A percentile compares a stretch with the other conserved stretches of the same genome.
phyloP scores from a whole-genome alignment of 306 rosid genomes.

The Comarum palustre region DNA sequence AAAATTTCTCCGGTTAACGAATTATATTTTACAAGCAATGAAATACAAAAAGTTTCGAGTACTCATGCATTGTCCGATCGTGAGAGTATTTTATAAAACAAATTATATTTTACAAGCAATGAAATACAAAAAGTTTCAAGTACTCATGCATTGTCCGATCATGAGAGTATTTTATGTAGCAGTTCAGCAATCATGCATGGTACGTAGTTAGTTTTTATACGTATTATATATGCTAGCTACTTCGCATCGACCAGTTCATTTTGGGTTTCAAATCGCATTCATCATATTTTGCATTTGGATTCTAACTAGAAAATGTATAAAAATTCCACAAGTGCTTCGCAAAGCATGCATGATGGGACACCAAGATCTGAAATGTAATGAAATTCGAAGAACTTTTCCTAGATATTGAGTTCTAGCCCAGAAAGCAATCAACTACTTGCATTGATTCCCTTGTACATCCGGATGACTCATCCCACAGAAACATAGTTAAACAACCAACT shows the following conservation, averaged over 20 bases:
- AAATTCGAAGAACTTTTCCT: not conserved
- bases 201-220: too few species aligned
- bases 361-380: not conserved
- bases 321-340: not conserved
- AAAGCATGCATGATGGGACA: slow-evolving; percentile 11
- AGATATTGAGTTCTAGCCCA: not conserved
- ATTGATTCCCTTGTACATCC: not conserved
- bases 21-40: too few species aligned
- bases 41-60: too few species aligned
- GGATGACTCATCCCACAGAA: not conserved
- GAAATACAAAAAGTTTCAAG: too few species aligned
- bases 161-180: too few species aligned
- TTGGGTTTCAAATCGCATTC: not conserved
- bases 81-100: too few species aligned
- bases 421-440: not conserved
- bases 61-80: too few species aligned
- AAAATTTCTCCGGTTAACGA: too few species aligned
- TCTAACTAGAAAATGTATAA: not conserved
- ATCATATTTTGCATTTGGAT: not conserved
- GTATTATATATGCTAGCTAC: not conserved
- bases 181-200: too few species aligned
- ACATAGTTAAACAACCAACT: not conserved
- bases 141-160: not conserved
- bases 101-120: too few species aligned
- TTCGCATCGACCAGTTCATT: not conserved